Percentiles rank a stretch among this genome's conserved stretches.
These are phyloP conservation scores for Phyllosticta citriasiana DNA, from an alignment of 2,329 filamentous ascomycete species.

Conservation along the genomic window DNA sequence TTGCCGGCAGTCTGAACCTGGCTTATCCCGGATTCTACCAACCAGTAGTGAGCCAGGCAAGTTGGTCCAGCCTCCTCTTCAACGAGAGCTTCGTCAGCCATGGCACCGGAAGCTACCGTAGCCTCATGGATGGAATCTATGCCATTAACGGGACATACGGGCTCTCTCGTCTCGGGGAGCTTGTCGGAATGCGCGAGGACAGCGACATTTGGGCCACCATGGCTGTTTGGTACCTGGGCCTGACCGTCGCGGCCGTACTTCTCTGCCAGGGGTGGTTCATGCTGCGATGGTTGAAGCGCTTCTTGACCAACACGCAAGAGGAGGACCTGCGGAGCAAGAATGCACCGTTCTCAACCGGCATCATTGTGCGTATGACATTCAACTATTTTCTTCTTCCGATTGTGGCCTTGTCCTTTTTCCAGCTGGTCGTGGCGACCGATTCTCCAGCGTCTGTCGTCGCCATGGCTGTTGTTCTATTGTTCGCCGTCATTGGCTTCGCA, in stretches of 20 bases:
- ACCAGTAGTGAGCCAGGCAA: conserved; percentile 74
- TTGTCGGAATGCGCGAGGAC: conserved; percentile 66
- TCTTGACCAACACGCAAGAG: conserved; percentile 60
- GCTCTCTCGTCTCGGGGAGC: conserved; percentile 66
- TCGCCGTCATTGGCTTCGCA: conserved; percentile 62
- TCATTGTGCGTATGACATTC: conserved; percentile 68
- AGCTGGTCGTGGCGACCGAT: conserved; percentile 63
- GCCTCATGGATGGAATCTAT: conserved; percentile 79
- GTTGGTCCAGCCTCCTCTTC: conserved; percentile 88
- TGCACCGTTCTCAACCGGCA: conserved; percentile 59
- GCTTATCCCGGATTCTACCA: conserved; percentile 93
- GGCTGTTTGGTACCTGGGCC: conserved; percentile 79
- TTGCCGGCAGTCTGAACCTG: conserved; percentile 79
- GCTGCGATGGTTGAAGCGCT: conserved; percentile 64
- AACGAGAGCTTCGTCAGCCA: conserved; percentile 77
- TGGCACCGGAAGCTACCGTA: conserved; percentile 49
- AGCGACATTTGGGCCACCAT: conserved; percentile 89
- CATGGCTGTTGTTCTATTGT: conserved; percentile 63
- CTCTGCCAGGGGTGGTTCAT: conserved; percentile 70
- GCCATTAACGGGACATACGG: conserved; percentile 68
- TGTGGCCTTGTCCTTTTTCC: conserved; percentile 79
- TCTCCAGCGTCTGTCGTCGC: conserved; percentile 64
- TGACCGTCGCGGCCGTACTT: conserved; percentile 57
- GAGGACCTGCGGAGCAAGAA: conserved; percentile 89
- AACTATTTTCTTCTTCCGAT: conserved; percentile 88